Evolutionary conservation across 768 basidiomycete species (phyloP).

Genomic region (Amanita jacksonii): DNA sequence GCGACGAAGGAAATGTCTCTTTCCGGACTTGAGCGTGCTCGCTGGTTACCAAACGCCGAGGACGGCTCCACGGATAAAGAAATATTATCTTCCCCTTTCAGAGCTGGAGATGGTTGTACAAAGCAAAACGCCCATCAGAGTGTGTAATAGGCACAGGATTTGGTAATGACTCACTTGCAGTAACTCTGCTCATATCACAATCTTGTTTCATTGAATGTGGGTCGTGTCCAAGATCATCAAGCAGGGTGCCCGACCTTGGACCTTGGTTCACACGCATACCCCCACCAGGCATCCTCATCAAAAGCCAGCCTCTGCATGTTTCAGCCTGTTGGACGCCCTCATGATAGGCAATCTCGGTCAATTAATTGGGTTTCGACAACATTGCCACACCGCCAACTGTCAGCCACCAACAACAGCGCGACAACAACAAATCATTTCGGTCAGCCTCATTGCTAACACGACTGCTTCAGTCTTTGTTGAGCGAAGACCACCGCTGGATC

Average conservation of each 20-base stretch:
- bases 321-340: not conserved
- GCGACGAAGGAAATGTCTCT: not conserved
- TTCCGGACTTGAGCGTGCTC: not conserved
- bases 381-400: constrained; percentile 1
- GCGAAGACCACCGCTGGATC: not conserved
- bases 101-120: not conserved
- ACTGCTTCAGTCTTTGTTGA: not conserved
- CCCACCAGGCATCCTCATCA: no score
- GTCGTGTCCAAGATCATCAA: constrained; percentile 3
- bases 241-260: not conserved
- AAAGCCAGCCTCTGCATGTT: not conserved
- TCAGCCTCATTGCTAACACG: constrained; percentile 1
- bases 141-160: not conserved
- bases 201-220: not conserved
- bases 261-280: not conserved
- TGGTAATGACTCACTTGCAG: not conserved
- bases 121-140: constrained; percentile 1
- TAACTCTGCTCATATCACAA: not conserved
- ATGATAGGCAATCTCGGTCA: not conserved
- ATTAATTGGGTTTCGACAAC: not conserved
- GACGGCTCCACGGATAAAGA: no score
- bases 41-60: not conserved
- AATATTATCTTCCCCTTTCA: not conserved
- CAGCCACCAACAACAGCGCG: constrained; percentile 1
- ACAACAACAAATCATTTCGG: not conserved